Evolutionary conservation across 805 yeast species (phyloP).

Genomic region (Nakazawaea holstii): DNA sequence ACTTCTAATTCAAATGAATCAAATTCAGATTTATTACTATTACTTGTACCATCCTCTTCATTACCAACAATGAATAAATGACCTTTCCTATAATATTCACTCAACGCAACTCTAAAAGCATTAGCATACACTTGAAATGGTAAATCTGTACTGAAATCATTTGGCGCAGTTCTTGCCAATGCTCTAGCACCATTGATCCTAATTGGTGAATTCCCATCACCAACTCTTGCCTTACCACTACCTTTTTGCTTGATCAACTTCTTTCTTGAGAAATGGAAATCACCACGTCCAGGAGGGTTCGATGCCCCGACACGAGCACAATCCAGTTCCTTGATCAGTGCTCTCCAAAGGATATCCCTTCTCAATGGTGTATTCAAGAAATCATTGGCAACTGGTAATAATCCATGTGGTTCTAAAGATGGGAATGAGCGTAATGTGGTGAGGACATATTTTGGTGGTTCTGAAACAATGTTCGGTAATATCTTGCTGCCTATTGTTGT

Average conservation of each 20-base stretch:
- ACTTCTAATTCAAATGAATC: slow-evolving; percentile 25
- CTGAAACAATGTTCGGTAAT: slow-evolving; percentile 1
- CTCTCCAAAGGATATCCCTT: slow-evolving; percentile 90
- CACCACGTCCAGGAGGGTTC: slow-evolving; percentile 81
- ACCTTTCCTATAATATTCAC: slow-evolving; percentile 75
- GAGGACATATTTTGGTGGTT: slow-evolving; percentile 68
- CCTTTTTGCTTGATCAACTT: slow-evolving; percentile 91
- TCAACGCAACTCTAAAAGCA: slow-evolving; percentile 79
- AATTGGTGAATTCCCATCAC: slow-evolving; percentile 93
- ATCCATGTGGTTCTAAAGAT: slow-evolving; percentile 75
- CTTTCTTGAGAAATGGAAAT: slow-evolving; percentile 77
- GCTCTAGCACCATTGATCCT: slow-evolving; percentile 89
- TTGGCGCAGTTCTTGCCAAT: slow-evolving; percentile 84
- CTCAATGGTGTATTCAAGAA: slow-evolving; percentile 73
- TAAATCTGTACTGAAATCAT: slow-evolving; percentile 76
- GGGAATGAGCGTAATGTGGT: slow-evolving; percentile 83
- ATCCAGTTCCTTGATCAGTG: slow-evolving; percentile 90
- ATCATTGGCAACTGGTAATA: slow-evolving; percentile 71
- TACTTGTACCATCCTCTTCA: slow-evolving; percentile 13
- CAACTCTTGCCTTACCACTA: slow-evolving; percentile 90
- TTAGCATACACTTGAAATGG: slow-evolving; percentile 66
- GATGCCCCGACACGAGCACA: slow-evolving; percentile 84
- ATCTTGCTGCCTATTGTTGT: not conserved
- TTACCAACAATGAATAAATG: slow-evolving; percentile 62
- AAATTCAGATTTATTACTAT: slow-evolving; percentile 4